phyloP scores from a whole-genome alignment of 2,329 filamentous ascomycete genomes.

The Arthrobotrys sphaeroides region DNA sequence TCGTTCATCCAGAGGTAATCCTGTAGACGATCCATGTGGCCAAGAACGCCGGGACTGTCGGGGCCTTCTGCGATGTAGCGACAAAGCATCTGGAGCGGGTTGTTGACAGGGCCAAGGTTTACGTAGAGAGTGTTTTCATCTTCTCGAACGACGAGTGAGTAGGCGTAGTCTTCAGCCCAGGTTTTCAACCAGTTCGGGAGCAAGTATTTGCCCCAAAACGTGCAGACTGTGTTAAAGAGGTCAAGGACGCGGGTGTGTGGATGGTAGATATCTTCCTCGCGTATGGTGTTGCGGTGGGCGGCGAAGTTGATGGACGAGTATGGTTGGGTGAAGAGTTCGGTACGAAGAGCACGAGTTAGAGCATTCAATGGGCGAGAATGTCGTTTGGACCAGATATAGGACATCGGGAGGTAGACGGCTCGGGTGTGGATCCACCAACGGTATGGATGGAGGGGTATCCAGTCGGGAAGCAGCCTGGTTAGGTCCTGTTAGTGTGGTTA shows the following conservation, averaged over 20 bases:
- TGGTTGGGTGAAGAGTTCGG: conserved; percentile 83
- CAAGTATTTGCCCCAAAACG: conserved; percentile 81
- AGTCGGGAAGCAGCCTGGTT: conserved; percentile 78
- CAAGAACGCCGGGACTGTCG: conserved; percentile 73
- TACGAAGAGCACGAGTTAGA: conserved; percentile 74
- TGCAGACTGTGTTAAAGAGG: conserved; percentile 78
- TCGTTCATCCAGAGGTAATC: conserved; percentile 92
- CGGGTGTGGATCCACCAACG: conserved; percentile 98
- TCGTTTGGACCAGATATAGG: conserved; percentile 83
- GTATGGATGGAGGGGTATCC: conserved; percentile 89
- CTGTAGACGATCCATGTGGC: conserved; percentile 80
- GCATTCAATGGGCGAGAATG: conserved; percentile 81
- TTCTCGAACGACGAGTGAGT: conserved; percentile 85
- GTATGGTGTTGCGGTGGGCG: conserved; percentile 82
- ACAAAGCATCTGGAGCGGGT: conserved; percentile 85
- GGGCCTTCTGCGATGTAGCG: conserved; percentile 88
- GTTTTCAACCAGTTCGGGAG: conserved; percentile 73
- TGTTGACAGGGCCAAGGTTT: conserved; percentile 87
- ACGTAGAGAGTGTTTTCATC: conserved; percentile 91
- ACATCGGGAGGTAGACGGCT: conserved; percentile 94
- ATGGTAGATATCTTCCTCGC: conserved; percentile 84
- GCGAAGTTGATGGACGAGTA: conserved; percentile 81
- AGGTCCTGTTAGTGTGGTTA: conserved; percentile 22
- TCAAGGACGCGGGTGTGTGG: conserved; percentile 88
- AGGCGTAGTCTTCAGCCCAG: conserved; percentile 81